Evolutionary conservation across 805 yeast species (phyloP), one percentile per base, ranked within the genome.

Genomic region (Candida khao-thaluensis): DNA sequence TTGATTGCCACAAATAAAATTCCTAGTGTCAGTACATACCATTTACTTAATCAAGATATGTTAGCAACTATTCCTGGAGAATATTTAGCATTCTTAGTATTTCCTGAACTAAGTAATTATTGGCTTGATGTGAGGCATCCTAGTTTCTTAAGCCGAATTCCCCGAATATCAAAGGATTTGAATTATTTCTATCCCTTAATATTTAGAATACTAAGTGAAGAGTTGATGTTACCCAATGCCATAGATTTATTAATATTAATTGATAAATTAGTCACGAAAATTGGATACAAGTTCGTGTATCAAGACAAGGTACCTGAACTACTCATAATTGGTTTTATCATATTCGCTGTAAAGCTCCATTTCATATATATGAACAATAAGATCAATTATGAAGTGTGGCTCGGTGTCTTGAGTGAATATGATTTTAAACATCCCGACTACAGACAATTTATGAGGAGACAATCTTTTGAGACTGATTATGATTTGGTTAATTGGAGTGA

Each of bases 401-500:
- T 47, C 16, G 33, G 28, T n/a, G 29, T 35, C 18, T 24, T 47
- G 5, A 26, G 25, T 10, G 36, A 27, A 14, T 9, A 18, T 21
- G 32, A 37, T 10, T 17, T 16, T 14, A 45, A 48, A 3, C 49
- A 24, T 31, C 30, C 32, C 12, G 41, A 43, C 30, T 30, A 42
- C n/a, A 11, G 18, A 10, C 24, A 35, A 16, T 26, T 23, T 8
- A 29, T 32, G 36, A 45, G 47, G 18, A 40, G 44, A n/a, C 39
- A 41, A 14, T 17, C 37, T 7, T 27, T 18, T 7, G 41, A 40
- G 24, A 17, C 34, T 3, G 38, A 38, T 21, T 37, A 43, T 5
- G 70, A 69, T 11, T 50, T 80, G 3, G 35, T 68, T 8, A 53
- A 57, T 10, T 78, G 87, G 82, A 60, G 67, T 29, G 70, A 71